phyloP scores from a whole-genome alignment of 306 rosid genomes.

The Lagenaria siceraria region DNA sequence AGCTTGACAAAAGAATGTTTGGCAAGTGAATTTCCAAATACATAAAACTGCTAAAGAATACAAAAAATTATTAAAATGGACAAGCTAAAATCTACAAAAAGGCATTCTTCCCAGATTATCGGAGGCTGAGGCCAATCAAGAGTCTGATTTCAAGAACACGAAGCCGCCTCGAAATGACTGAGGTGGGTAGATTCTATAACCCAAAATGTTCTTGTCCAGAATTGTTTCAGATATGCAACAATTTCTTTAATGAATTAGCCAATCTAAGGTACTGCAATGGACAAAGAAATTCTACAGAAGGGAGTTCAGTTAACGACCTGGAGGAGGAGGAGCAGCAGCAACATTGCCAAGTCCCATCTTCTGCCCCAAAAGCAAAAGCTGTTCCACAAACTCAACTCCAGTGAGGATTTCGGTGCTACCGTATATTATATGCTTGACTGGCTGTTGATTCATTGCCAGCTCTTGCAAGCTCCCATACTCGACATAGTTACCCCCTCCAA shows the following conservation, averaged over 20 bases:
- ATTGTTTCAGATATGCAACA: not conserved
- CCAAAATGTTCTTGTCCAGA: not conserved
- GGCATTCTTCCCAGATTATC: not conserved
- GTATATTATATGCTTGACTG: slow-evolving; percentile 69
- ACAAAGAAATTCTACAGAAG: not conserved
- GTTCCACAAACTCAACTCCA: slow-evolving; percentile 82
- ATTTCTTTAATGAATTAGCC: not conserved
- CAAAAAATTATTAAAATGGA: not conserved
- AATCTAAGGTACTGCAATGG: not conserved
- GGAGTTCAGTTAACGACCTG: slow-evolving; percentile 2
- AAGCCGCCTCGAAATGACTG: not conserved
- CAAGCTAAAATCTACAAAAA: not conserved
- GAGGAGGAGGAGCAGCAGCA: not conserved
- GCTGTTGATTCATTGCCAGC: slow-evolving; percentile 65
- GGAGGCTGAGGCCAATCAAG: not conserved
- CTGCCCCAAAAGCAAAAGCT: slow-evolving; percentile 73
- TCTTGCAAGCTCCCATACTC: slow-evolving; percentile 91
- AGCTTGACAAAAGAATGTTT: slow-evolving; percentile 4
- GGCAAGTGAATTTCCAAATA: not conserved
- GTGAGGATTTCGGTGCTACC: slow-evolving; percentile 93
- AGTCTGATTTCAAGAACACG: not conserved
- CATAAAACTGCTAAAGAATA: not conserved
- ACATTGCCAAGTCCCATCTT: slow-evolving; percentile 56
- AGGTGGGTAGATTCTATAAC: not conserved
- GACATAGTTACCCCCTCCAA: slow-evolving; percentile 93